Evolutionary conservation across 495 filamentous ascomycete species (phyloP).

Genomic region (Glonium stellatum): DNA sequence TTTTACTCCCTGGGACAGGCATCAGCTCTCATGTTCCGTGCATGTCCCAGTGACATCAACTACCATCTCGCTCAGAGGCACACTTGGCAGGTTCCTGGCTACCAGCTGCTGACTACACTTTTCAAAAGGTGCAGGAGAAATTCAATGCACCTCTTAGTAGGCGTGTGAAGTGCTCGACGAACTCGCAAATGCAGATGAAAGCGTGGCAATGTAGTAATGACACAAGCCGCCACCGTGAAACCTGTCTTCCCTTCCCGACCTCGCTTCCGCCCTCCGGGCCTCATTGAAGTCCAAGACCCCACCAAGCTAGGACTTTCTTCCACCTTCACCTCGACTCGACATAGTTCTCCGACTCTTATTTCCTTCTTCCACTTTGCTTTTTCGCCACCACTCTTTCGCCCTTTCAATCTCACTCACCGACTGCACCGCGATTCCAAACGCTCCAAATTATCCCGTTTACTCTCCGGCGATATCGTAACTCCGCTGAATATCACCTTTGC

Average conservation of each 20-base stretch:
- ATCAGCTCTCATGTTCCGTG: constrained; percentile 8
- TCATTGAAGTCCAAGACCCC: constrained; percentile 13
- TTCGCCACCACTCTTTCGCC: neutral
- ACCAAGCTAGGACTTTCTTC: constrained; percentile 3
- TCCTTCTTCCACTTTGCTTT: neutral
- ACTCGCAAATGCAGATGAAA: neutral
- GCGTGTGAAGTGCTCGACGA: neutral
- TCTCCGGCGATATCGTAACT: constrained; percentile 10
- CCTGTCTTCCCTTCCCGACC: neutral
- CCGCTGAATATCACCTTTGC: constrained; percentile 9
- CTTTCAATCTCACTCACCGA: neutral
- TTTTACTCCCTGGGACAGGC: constrained; percentile 38
- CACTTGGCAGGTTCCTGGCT: neutral
- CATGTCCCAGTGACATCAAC: constrained; percentile 7
- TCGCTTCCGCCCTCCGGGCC: neutral
- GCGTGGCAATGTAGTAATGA: neutral
- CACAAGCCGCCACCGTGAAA: neutral
- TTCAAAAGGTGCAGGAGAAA: neutral
- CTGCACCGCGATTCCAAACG: neutral
- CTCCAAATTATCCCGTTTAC: neutral
- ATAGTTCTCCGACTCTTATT: neutral
- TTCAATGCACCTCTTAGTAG: neutral
- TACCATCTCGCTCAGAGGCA: neutral
- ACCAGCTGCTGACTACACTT: too few species aligned
- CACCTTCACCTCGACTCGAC: too few species aligned